Conservation (phyloP, 352 stramenopile genomes). For the Globisporangium lucens region DNA sequence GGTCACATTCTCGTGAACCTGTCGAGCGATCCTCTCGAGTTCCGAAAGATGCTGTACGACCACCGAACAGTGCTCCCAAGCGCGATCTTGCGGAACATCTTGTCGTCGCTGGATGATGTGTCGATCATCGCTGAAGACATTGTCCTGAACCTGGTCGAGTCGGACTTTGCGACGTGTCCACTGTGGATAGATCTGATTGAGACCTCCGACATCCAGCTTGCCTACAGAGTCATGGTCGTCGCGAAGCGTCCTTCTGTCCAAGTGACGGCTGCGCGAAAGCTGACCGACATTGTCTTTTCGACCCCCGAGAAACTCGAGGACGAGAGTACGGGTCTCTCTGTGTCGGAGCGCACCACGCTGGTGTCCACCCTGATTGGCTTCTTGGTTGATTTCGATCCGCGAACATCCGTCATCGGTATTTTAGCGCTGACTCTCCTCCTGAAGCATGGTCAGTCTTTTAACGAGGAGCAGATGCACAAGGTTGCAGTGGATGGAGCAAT, state of each 20-base stretch:
- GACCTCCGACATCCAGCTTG: constrained; percentile 47
- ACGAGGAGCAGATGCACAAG: constrained; percentile 62
- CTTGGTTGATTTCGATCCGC: constrained; percentile 64
- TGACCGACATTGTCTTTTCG: constrained; percentile 75
- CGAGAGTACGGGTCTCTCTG: constrained; percentile 40
- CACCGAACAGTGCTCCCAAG: constrained; percentile 46
- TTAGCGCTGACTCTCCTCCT: constrained; percentile 65
- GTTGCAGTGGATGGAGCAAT: constrained; percentile 66
- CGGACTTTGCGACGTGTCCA: constrained; percentile 77
- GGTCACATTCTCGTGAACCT: constrained; percentile 64
- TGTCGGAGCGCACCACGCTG: constrained; percentile 50
- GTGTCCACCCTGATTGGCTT: constrained; percentile 72
- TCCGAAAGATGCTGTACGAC: constrained; percentile 79
- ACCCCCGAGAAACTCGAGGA: constrained; percentile 52
- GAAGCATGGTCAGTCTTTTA: constrained; percentile 51
- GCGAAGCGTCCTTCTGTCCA: constrained; percentile 55
- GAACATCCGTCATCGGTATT: constrained; percentile 71
- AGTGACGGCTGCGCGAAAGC: constrained; percentile 63
- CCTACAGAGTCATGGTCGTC: constrained; percentile 59
- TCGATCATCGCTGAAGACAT: constrained; percentile 65
- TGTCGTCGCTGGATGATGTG: constrained; percentile 48
- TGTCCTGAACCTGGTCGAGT: constrained; percentile 72
- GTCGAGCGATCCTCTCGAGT: constrained; percentile 71
- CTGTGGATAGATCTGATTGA: constrained; percentile 80
- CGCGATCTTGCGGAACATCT: constrained; percentile 64